Evolutionary conservation across 345 rosid species (phyloP).

Genomic region (Corchorus olitorius): DNA sequence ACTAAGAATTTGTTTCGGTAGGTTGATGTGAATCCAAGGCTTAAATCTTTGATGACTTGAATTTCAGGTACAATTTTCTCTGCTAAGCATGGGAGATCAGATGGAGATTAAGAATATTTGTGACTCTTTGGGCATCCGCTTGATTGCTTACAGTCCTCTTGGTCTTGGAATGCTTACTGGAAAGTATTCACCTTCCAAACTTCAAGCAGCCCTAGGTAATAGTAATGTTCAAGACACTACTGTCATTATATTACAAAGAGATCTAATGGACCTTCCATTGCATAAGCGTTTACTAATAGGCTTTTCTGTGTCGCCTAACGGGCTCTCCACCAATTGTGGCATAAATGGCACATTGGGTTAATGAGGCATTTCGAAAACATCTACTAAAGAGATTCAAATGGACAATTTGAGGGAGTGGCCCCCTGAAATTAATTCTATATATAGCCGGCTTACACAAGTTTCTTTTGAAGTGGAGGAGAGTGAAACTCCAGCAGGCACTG

Average conservation of each 20-base stretch:
- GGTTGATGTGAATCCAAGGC: neutral
- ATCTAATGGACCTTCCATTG: neutral
- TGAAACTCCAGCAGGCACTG: conserved; percentile 27
- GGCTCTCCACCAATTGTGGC: no score
- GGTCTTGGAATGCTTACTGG: conserved; percentile 97
- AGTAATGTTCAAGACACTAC: neutral
- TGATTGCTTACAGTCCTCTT: conserved; percentile 89
- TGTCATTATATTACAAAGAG: neutral
- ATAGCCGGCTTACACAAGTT: conserved; percentile 70
- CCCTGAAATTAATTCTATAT: no score
- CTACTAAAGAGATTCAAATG: no score
- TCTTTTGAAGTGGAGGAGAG: conserved; percentile 57
- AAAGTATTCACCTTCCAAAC: conserved; percentile 68
- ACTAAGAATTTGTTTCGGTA: neutral
- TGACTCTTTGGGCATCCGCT: conserved; percentile 59
- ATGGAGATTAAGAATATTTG: conserved; percentile 65
- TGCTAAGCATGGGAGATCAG: conserved; percentile 88
- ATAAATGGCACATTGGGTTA: no score
- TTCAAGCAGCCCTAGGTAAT: conserved; percentile 80
- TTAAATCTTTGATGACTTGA: neutral
- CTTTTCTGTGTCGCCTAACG: conserved; percentile 26
- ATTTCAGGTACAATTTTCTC: conserved; percentile 78
- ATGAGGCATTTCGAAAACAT: no score
- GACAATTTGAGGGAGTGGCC: no score
- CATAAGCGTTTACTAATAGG: neutral